These are phyloP conservation scores for Pythium dissotocum DNA, from an alignment of 352 stramenopile species.

Conservation along the genomic window DNA sequence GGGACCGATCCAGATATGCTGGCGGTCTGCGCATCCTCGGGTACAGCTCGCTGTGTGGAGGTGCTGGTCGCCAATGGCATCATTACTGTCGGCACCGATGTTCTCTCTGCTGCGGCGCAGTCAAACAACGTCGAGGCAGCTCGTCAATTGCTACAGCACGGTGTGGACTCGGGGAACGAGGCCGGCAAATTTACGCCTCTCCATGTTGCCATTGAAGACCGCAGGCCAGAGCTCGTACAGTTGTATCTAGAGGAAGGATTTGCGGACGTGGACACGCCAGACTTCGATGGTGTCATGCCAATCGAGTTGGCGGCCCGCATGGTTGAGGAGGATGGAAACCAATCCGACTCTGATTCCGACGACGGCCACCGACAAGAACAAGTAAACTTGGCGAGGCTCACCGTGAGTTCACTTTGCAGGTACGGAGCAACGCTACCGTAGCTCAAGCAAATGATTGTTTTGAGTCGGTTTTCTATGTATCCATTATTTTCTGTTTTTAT, in stretches of 20 bases:
- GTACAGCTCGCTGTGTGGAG: background rate
- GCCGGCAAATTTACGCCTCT: background rate
- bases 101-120: slow-evolving; percentile 10
- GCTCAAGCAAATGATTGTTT: background rate
- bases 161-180: slow-evolving; percentile 16
- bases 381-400: background rate
- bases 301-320: background rate
- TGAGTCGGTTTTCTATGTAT: background rate
- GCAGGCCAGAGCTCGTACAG: slow-evolving; percentile 6
- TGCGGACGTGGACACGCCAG: slow-evolving; percentile 7
- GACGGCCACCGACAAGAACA: background rate
- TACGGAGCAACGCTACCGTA: background rate
- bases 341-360: too few species aligned
- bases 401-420: background rate
- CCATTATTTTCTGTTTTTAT: background rate
- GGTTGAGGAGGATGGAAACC: background rate
- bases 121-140: slow-evolving; percentile 14
- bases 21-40: slow-evolving; percentile 7
- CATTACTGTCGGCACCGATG: slow-evolving; percentile 4
- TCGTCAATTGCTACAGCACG: slow-evolving; percentile 6
- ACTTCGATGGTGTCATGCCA: background rate
- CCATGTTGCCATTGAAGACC: slow-evolving; percentile 12
- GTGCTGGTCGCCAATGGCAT: slow-evolving; percentile 2
- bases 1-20: background rate
- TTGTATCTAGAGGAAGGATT: slow-evolving; percentile 13